A percentile compares a stretch with the other conserved stretches of the same genome.
Evolutionary conservation across 2,329 filamentous ascomycete genomes (phyloP).

Genomic region (Bipolaris victoriae): DNA sequence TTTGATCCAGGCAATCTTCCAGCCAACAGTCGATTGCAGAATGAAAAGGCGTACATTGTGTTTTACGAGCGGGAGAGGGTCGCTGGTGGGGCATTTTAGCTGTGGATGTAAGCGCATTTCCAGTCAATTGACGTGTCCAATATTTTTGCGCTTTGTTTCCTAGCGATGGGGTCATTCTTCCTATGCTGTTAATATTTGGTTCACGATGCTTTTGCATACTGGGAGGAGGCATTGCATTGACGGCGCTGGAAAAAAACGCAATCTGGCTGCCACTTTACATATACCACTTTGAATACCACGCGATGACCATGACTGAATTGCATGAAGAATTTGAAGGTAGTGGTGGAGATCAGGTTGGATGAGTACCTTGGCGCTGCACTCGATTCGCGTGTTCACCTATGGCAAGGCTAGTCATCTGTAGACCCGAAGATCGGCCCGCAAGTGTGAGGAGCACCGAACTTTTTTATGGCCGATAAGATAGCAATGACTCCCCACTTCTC

Average conservation of each 20-base stretch:
- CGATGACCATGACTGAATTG: neutral
- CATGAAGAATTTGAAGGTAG: neutral
- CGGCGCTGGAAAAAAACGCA: constrained; percentile 9
- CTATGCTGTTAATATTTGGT: constrained; percentile 3
- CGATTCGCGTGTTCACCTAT: constrained; percentile 4
- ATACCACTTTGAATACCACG: constrained; percentile 15
- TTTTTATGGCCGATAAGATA: constrained; percentile 30
- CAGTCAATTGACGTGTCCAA: neutral
- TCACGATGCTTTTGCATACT: constrained; percentile 1
- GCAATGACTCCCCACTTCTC: constrained; percentile 22
- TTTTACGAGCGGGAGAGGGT: constrained; percentile 61
- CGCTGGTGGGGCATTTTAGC: constrained; percentile 38
- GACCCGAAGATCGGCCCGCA: constrained; percentile 32
- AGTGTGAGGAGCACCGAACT: constrained; percentile 18
- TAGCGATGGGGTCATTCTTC: neutral
- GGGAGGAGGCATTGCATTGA: constrained; percentile 14
- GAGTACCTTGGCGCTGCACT: neutral
- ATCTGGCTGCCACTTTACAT: neutral
- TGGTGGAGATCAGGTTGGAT: neutral
- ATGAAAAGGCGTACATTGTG: constrained; percentile 69
- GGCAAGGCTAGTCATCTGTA: constrained; percentile 6
- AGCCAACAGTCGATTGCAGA: constrained; percentile 60
- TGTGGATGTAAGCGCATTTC: neutral
- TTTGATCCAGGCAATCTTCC: constrained; percentile 62
- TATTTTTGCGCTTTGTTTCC: neutral